Conservation (phyloP, 2,329 filamentous ascomycete genomes). For the Metarhizium anisopliae region DNA sequence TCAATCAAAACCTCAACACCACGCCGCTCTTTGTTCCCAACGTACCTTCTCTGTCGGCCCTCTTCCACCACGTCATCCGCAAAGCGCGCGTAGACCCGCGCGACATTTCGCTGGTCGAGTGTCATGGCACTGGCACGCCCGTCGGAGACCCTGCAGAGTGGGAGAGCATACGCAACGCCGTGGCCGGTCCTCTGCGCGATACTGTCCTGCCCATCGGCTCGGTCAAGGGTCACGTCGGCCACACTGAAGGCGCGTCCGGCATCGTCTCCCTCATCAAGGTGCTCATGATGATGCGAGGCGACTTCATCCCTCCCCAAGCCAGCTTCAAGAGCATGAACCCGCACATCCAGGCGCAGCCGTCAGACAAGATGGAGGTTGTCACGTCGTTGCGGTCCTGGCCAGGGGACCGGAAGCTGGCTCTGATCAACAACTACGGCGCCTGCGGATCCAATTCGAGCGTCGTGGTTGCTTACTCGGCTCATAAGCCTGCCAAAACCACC, state of each 20-base stretch:
- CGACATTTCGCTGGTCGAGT: no score
- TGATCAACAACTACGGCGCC: neutral
- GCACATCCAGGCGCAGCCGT: constrained; percentile 8
- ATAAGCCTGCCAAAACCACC: no score
- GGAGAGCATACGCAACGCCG: constrained; percentile 8
- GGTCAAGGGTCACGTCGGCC: constrained; percentile 18
- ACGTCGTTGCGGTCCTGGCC: neutral
- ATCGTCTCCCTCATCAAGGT: constrained; percentile 39
- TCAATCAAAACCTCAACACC: no score
- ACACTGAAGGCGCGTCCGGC: constrained; percentile 25
- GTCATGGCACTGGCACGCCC: constrained; percentile 37
- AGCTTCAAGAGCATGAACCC: constrained; percentile 20
- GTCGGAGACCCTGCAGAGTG: constrained; percentile 42
- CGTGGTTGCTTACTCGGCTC: no score
- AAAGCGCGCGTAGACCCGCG: no score
- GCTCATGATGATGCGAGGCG: constrained; percentile 29
- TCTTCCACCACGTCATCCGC: no score
- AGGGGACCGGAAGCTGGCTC: neutral
- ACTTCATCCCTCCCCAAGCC: constrained; percentile 22
- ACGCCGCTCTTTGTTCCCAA: no score
- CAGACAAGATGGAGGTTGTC: neutral
- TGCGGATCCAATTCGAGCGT: no score
- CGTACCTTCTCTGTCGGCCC: no score
- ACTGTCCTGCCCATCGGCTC: constrained; percentile 11
- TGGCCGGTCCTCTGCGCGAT: constrained; percentile 7